These are phyloP conservation scores for Blastobotrys raffinosifermentans DNA, from an alignment of 1,139 yeast genomes.

Conservation along the genomic window DNA sequence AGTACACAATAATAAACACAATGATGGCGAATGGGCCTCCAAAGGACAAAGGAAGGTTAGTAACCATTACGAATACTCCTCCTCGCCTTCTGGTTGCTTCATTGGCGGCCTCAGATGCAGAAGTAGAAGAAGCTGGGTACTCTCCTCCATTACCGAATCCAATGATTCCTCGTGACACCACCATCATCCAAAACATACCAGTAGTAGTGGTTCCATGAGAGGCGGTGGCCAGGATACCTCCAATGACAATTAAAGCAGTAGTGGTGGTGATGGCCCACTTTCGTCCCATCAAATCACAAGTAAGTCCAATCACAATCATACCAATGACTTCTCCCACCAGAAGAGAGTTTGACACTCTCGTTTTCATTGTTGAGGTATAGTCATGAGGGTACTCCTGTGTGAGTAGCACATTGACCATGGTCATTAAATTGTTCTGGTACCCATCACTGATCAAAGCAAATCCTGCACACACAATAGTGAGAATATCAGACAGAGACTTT, in stretches of 20 bases:
- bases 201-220: conserved; percentile 49
- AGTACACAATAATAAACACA: conserved; percentile 60
- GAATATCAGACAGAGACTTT: conserved; percentile 22
- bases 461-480: conserved; percentile 49
- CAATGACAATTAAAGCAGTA: conserved; percentile 48
- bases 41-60: conserved; percentile 64
- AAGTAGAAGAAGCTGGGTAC: conserved; percentile 62
- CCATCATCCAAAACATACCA: conserved; percentile 73
- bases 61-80: conserved; percentile 55
- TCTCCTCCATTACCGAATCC: conserved; percentile 80
- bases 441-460: conserved; percentile 60
- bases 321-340: conserved; percentile 57
- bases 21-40: conserved; percentile 76
- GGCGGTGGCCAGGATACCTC: conserved; percentile 53
- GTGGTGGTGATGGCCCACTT: conserved; percentile 53
- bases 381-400: conserved; percentile 40
- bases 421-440: conserved; percentile 56
- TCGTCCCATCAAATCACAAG: conserved; percentile 53
- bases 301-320: conserved; percentile 48
- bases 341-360: conserved; percentile 54
- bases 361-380: conserved; percentile 42
- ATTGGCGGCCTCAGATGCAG: conserved; percentile 71
- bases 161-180: conserved; percentile 55
- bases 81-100: conserved; percentile 62
- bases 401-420: conserved; percentile 50